These are phyloP conservation scores for Biscogniauxia mediterranea DNA, from an alignment of 2,329 filamentous ascomycete species.

Conservation along the genomic window DNA sequence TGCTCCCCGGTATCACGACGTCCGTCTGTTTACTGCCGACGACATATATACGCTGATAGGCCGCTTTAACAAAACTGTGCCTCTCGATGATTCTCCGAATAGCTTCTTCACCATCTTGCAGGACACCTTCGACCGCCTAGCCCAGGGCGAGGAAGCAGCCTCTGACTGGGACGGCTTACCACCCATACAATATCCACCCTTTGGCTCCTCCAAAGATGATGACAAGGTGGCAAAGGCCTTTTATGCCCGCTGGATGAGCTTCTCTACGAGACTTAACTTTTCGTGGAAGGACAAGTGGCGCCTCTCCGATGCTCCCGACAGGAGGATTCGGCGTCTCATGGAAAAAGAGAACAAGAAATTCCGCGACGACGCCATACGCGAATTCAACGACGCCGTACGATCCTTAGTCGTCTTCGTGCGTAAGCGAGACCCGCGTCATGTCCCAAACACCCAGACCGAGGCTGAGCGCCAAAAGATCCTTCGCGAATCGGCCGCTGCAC, in stretches of 20 bases:
- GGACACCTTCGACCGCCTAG: conserved; percentile 76
- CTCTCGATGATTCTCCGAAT: conserved; percentile 74
- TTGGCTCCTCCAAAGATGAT: conserved; percentile 72
- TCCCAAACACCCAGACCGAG: conserved; percentile 73
- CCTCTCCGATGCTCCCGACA: conserved; percentile 82
- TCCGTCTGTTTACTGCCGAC: conserved; percentile 74
- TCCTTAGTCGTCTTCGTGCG: conserved; percentile 84
- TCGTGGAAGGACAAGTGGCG: conserved; percentile 86
- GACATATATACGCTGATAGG: conserved; percentile 78
- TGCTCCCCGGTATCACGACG: conserved; percentile 63
- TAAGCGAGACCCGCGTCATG: conserved; percentile 86
- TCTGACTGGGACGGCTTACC: conserved; percentile 65
- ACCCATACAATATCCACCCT: conserved; percentile 70
- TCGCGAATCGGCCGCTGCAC: conserved; percentile 75
- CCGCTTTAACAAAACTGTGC: conserved; percentile 73
- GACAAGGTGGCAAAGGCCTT: conserved; percentile 77
- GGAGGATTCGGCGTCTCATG: conserved; percentile 77
- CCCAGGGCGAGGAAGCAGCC: conserved; percentile 74
- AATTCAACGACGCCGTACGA: conserved; percentile 90
- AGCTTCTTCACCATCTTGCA: conserved; percentile 84
- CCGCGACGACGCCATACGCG: conserved; percentile 76
- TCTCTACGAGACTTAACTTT: conserved; percentile 82
- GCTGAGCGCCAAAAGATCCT: conserved; percentile 76
- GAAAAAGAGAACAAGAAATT: conserved; percentile 91
- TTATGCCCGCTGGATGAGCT: conserved; percentile 77